Base-by-base conservation (phyloP, 495 filamentous ascomycete species). In the Penicillium alfredii region DNA sequence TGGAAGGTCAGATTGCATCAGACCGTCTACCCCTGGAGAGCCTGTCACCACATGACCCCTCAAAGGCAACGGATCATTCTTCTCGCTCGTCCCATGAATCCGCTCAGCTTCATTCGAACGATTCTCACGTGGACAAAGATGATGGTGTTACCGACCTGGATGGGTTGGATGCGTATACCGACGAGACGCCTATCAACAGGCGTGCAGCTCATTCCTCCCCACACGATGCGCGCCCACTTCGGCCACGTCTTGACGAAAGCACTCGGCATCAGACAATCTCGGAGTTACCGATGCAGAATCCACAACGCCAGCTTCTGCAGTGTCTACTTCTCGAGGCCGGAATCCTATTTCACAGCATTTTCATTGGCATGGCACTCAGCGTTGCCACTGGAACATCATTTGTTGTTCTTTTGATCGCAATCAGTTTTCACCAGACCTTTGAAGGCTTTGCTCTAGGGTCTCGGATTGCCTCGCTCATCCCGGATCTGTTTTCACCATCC, bases 281-380 rank as follows among this genome's bases (percentile, higher is more conserved):
- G n/a, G 48, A 51, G 6, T 16, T 49, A 15, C 49, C 56, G 10
- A 35, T 57, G 16, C 65, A 65, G 28, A 66, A 70, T 36, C 61
- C 64, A 10, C 68, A 72, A 37, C 76, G 80, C 11, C 75, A 81
- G 38, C 72, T 88, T 40, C 66, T 90, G 12, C 86, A 93, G 51
- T 86, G 82, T 44, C 67, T 86, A 8, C 71, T 93, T 6, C 71
- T 93, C 17, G 86, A 93, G 59, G 82, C 84, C 5, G 86, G 86
- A 11, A 90, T 93, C 45, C 67, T 93, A 3, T 90, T 90, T 49
- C 86, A 93, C 62, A 84, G 79, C 45, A 74, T 93, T 24, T 93
- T 93, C 51, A 93, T 93, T 49, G 86, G 86, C 27, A 89, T 93
- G 83, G 84, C 86, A 3, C 64, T 93, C 20, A 85, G 80, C n/a